Evolutionary conservation across 345 rosid species (phyloP).

Genomic region (Lumnitzera racemosa): DNA sequence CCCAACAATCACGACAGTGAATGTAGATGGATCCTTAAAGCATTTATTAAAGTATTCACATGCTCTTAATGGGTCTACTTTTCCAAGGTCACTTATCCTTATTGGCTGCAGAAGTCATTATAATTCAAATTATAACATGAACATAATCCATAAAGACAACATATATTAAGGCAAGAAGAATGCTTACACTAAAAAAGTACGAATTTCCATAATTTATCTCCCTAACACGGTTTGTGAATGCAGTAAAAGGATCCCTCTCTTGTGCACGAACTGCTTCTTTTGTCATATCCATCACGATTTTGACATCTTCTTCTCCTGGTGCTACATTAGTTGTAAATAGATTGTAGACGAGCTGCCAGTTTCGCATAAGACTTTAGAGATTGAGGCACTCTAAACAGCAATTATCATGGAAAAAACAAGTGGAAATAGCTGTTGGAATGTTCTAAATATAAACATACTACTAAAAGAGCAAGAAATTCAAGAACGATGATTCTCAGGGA

Average conservation of each 20-base stretch:
- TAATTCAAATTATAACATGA: background rate
- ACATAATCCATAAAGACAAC: background rate
- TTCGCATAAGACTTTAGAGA: background rate
- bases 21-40: constrained; percentile 88
- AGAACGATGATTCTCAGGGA: background rate
- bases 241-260: constrained; percentile 90
- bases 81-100: constrained; percentile 56
- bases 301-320: constrained; percentile 82
- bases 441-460: no score
- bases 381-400: constrained; percentile 3
- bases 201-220: constrained; percentile 89
- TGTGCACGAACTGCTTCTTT: constrained; percentile 84
- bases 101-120: constrained; percentile 56
- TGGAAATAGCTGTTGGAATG: no score
- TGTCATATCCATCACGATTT: constrained; percentile 87
- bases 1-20: constrained; percentile 87
- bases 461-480: no score
- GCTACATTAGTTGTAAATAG: constrained; percentile 68
- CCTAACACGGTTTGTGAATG: constrained; percentile 70
- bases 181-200: constrained; percentile 75
- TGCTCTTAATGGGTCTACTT: constrained; percentile 77
- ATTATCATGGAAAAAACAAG: background rate
- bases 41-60: constrained; percentile 84
- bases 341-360: constrained; percentile 74
- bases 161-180: background rate